Evolutionary conservation across 805 yeast genomes (phyloP).

Genomic region (Alloascoidea africana): DNA sequence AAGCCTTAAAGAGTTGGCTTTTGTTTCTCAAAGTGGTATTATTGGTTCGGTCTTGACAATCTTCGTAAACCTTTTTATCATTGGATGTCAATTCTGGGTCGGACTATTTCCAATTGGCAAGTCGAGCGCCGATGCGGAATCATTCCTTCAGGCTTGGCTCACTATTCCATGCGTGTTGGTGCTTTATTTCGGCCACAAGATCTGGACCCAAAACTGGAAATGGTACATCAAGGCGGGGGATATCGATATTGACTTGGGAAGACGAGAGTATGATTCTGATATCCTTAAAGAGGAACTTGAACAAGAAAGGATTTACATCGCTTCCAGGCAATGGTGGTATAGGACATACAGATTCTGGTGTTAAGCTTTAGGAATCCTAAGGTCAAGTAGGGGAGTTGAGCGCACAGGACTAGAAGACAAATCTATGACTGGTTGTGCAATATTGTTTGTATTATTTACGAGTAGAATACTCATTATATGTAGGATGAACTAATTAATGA

Average conservation of each 20-base stretch:
- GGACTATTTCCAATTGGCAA: slow-evolving; percentile 54
- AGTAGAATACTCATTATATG: no score
- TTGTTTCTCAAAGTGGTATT: slow-evolving; percentile 45
- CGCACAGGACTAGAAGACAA: no score
- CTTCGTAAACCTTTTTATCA: slow-evolving; percentile 35
- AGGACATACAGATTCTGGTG: no score
- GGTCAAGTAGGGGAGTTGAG: no score
- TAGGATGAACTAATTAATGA: no score
- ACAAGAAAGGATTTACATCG: slow-evolving; percentile 31
- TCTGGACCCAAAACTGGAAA: no score
- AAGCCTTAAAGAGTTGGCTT: slow-evolving; percentile 45
- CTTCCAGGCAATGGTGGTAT: slow-evolving; percentile 26
- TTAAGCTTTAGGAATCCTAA: no score
- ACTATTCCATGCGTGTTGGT: slow-evolving; percentile 46
- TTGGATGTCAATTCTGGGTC: slow-evolving; percentile 62
- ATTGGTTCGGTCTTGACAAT: slow-evolving; percentile 48
- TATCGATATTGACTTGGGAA: slow-evolving; percentile 36
- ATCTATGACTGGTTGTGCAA: no score
- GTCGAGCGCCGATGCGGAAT: no score
- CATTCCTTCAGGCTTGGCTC: slow-evolving; percentile 53
- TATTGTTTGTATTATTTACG: no score
- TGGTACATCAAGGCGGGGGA: slow-evolving; percentile 23
- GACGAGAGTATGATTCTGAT: slow-evolving; percentile 34
- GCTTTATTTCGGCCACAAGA: slow-evolving; percentile 42
- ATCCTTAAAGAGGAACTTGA: slow-evolving; percentile 31